Base-by-base conservation (phyloP, 805 yeast species). In the Candida insectalens region DNA sequence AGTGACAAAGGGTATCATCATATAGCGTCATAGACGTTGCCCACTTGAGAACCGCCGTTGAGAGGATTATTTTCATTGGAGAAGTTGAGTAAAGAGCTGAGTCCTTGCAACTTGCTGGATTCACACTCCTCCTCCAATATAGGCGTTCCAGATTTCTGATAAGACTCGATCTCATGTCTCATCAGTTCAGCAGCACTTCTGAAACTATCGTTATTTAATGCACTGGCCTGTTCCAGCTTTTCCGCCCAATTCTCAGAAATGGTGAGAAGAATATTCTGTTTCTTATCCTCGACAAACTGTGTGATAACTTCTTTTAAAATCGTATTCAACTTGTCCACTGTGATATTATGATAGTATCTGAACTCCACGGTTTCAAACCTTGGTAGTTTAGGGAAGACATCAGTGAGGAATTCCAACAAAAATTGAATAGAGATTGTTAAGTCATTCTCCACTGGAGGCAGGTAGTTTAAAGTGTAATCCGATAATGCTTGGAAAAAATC, bases 401-500 rank as follows among this genome's bases (percentile, higher is more conserved):
- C 55, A 2, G 84, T 71, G 32, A 83, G 70, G 27, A 57, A 55
- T 35, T 64, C 67, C 50, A 77, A 75, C 33, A 84, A 63, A 46
- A 81, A 82, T 32, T 63, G 67, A 30, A 85, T 61, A 2, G 84
- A 67, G 31, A 63, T 63, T 18, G 67, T 51, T 13, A 71, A 57
- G 45, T 72, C 72, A 17, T 61, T 40, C 47, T 78, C 84, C 33
- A 71, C 65, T 3, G 89, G 89, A 15, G 92, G 87, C 39, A 84
- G 59, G 45, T 77, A 79, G 45, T 71, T 73, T 37, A 79, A 61
- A 4, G 83, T 76, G 51, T 78, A 83, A 53, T 84, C 95, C 13
- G 82, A 72, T 35, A 85, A 60, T 16, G 83, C 74, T 40, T 67
- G 64, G 39, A 82, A 67, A 44, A 84, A 83, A 44, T 81, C 92